Conservation (phyloP, 805 yeast species). For the Babjeviella inositovora region DNA sequence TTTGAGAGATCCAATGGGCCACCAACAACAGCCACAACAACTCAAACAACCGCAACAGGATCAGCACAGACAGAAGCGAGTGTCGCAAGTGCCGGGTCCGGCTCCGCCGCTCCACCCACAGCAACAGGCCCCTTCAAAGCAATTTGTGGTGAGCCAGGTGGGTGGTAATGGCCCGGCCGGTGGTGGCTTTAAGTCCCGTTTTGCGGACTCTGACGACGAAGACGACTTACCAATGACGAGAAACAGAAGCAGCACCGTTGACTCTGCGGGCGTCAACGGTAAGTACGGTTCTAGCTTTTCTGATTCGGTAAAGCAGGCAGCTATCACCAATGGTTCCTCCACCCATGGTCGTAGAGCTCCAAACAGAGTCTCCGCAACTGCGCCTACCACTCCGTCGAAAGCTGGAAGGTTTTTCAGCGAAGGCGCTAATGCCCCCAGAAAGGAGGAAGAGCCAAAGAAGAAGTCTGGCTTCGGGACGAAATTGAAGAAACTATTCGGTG, state of each 20-base stretch:
- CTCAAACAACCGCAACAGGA: constrained; percentile 4
- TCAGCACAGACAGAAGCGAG: neutral
- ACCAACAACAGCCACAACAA: constrained; percentile 3
- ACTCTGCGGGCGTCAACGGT: constrained; percentile 4
- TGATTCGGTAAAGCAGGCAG: constrained; percentile 7
- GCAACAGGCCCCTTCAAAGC: too few relatives aligned
- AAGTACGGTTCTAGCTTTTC: constrained; percentile 6
- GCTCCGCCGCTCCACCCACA: constrained; percentile 2
- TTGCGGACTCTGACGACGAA: constrained; percentile 53
- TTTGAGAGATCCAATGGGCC: constrained; percentile 12
- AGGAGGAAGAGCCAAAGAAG: constrained; percentile 7
- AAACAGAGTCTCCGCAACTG: too few relatives aligned
- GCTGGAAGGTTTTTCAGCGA: constrained; percentile 13
- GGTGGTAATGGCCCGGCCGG: neutral
- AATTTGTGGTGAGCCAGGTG: constrained; percentile 1
- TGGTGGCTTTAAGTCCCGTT: constrained; percentile 30
- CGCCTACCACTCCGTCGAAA: too few relatives aligned
- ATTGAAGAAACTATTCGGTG: constrained; percentile 22
- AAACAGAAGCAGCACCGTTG: too few relatives aligned
- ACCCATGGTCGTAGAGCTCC: too few relatives aligned
- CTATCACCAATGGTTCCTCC: constrained; percentile 4
- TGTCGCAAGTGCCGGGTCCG: constrained; percentile 1
- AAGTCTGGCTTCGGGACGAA: constrained; percentile 15
- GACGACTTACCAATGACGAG: constrained; percentile 13
- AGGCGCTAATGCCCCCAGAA: neutral